Evolutionary conservation across 441 rosid species (phyloP), one percentile per base, ranked within the genome.

Genomic region (Pelargonium australe): DNA sequence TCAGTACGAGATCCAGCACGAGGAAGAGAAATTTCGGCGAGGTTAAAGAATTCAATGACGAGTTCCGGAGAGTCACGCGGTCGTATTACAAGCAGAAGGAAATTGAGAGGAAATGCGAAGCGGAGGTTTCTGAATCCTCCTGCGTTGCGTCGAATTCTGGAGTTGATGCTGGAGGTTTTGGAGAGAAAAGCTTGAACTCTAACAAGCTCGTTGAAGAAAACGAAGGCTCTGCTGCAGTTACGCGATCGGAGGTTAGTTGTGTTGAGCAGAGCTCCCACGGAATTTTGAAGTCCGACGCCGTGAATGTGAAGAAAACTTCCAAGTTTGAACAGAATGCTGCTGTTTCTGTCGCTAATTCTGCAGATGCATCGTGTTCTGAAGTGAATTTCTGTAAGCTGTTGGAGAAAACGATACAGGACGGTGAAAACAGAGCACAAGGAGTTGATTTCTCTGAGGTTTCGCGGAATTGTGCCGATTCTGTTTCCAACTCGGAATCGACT

Each of bases 41-140:
- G 47, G 58, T 44, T 13, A 82, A 68, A 68, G 79, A 73, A 17
- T 34, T 65, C 61, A 55, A 55, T 20, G 61, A 55, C 51, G 71
- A 76, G 41, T 78, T 76, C 66, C 81, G 85, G 58, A 84, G 88
- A 75, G 83, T 84, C 45, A 86, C 89, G 19, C 83, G 96, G 74
- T 82, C 92, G 7, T 77, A 73, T 79, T 72, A 66, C 57, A 84
- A 75, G 73, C 73, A 51, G 73, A 70, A 66, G 75, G 76, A 77
- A 63, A 67, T 31, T 2, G 74, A 73, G 67, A 76, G 43, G 51
- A 61, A 63, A 47, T 64, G 68, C 6, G 84, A 78, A 45, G 75
- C 65, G 55, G 89, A 87, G 72, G 83, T 77, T 49, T 87, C 95
- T 66, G 89, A 83, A 65, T 80, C 85, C 23, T 87, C 94, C 49